Percentiles rank a stretch among this genome's conserved stretches.
These are phyloP conservation scores for Grosmannia huntii DNA, from an alignment of 2,329 filamentous ascomycete genomes.

Conservation along the genomic window DNA sequence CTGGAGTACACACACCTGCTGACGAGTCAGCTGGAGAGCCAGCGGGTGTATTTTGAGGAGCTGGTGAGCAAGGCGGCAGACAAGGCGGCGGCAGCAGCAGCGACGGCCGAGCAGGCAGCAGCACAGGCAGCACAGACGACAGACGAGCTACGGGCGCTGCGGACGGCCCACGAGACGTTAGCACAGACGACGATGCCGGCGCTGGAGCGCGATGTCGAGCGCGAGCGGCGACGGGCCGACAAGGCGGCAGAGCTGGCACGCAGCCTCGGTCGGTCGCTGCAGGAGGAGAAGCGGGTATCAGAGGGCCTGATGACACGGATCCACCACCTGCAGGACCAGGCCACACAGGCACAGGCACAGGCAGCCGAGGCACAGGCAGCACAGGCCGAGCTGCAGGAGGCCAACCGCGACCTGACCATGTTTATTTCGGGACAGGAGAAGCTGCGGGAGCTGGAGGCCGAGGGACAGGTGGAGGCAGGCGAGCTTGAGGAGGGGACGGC, in stretches of 20 bases:
- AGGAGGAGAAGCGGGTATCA: slow-evolving; percentile 78
- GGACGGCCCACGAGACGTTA: slow-evolving; percentile 39
- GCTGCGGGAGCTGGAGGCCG: slow-evolving; percentile 55
- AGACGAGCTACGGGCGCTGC: slow-evolving; percentile 37
- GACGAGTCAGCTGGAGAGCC: slow-evolving; percentile 83
- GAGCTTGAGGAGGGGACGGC: slow-evolving; percentile 63
- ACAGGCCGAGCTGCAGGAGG: slow-evolving; percentile 65
- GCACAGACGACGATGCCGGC: slow-evolving; percentile 44
- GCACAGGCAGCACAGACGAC: slow-evolving; percentile 34
- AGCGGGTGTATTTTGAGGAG: slow-evolving; percentile 89
- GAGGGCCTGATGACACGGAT: slow-evolving; percentile 75
- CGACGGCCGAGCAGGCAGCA: slow-evolving; percentile 50
- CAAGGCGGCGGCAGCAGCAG: slow-evolving; percentile 66
- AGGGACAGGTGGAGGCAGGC: slow-evolving; percentile 47
- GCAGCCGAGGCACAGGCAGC: slow-evolving; percentile 44
- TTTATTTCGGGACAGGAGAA: slow-evolving; percentile 79
- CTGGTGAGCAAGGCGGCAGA: slow-evolving; percentile 79
- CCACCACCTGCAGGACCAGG: slow-evolving; percentile 54
- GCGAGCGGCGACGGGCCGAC: slow-evolving; percentile 53
- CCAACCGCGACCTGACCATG: slow-evolving; percentile 77
- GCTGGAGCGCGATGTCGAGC: slow-evolving; percentile 60
- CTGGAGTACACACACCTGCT: slow-evolving; percentile 92
- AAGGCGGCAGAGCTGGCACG: slow-evolving; percentile 68
- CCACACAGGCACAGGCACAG: slow-evolving; percentile 43
- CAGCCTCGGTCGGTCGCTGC: slow-evolving; percentile 59